Base-by-base conservation (phyloP, 352 stramenopile genomes). In the Ochromonadaceae sp. region DNA sequence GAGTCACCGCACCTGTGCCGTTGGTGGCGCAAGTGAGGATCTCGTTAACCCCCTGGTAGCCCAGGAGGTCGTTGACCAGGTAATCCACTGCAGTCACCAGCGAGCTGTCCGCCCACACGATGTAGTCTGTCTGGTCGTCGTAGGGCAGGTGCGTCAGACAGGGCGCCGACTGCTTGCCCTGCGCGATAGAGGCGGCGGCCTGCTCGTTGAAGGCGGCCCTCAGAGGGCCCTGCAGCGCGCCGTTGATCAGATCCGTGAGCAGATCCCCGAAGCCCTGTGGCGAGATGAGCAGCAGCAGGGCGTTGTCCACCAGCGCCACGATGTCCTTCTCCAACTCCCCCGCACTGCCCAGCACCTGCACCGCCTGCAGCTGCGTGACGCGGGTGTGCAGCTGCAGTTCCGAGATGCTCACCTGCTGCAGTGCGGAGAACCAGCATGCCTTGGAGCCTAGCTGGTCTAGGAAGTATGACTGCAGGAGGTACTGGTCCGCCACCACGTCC, bases 141-240 rank as follows among this genome's bases (percentile, higher is more conserved):
- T 47, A 50, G 17, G 52, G 52, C n/a, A 47, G 47, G 35, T 60
- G 52, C 10, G 52, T 12, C 3, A 60, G 31, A 50, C 52, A 60
- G 17, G 52, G 52, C 10, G 43, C 7, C 14, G 43, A 4, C 40
- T 44, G 15, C 40, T 44, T 44, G 22, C 22, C 15, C 12, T 34
- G 9, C 15, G 1, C 22, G 28, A 63, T 22, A n/a, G 28, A n/a
- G 30, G 10, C 12, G 26, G 28, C 5, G 1, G 52, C 9, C 7
- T 31, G 5, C 7, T 63, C 25, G 31, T 63, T 63, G n/a, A 63
- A 34, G 17, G 4, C 4, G 36, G 7, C 4, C 28, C 38, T 4
- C 7, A 63, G 7, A 31, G 55, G 55, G n/a, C 55, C 55, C 41
- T 63, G 55, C 2, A 32, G 4, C 17, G 31, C 15, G 31, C 55